Evolutionary conservation across 345 rosid genomes (phyloP).

Genomic region (Anacardium occidentale): DNA sequence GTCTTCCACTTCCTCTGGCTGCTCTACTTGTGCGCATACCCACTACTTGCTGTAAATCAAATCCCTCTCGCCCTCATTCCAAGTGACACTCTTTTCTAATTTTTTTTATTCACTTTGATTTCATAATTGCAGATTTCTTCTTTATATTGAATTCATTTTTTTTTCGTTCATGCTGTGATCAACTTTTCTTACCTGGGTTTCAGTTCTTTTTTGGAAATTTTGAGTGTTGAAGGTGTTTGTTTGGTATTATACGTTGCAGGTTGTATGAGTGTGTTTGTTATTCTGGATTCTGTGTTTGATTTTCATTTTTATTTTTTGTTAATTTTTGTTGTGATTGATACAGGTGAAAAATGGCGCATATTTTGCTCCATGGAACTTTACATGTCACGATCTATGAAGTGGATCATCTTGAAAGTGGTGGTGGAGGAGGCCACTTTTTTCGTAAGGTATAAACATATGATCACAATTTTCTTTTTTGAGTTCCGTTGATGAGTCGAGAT

Average conservation of each 20-base stretch:
- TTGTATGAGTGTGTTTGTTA: background rate
- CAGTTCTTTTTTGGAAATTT: background rate
- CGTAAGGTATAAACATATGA: conserved; percentile 48
- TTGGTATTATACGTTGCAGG: background rate
- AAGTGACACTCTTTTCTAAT: background rate
- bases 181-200: background rate
- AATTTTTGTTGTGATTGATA: background rate
- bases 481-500: background rate
- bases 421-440: conserved; percentile 58
- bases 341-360: conserved; percentile 67
- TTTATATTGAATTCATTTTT: too few relatives aligned
- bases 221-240: background rate
- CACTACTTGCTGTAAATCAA: background rate
- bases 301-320: background rate
- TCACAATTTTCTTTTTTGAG: background rate
- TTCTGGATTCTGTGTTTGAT: background rate
- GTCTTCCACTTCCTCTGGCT: background rate
- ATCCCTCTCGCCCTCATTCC: background rate
- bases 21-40: background rate
- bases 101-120: background rate
- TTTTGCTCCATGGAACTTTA: conserved; percentile 73
- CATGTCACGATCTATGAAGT: conserved; percentile 91
- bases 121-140: too few relatives aligned
- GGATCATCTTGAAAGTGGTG: conserved; percentile 50
- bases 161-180: too few relatives aligned